A percentile compares a stretch with the other conserved stretches of the same genome.
Conservation (phyloP, 441 rosid genomes). For the Adansonia rubrostipa region DNA sequence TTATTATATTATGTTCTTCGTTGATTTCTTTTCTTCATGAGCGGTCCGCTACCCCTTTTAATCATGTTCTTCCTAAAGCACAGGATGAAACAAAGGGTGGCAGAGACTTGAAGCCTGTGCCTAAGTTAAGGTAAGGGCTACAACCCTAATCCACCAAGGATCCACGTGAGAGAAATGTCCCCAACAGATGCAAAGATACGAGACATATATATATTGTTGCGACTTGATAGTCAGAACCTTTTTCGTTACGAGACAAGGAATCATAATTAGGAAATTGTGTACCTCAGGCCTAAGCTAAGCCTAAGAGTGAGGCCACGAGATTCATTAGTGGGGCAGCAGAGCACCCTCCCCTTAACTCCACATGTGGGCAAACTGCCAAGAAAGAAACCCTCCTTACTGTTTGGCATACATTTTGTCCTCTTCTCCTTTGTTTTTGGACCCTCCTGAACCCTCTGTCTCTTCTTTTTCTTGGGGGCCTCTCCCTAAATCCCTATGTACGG, state of each 20-base stretch:
- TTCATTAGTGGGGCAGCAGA: constrained; percentile 10
- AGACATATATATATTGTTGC: too few species aligned
- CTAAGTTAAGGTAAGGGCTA: too few species aligned
- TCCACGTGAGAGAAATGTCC: too few species aligned
- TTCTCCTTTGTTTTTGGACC: neutral
- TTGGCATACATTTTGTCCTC: constrained; percentile 19
- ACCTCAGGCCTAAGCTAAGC: neutral
- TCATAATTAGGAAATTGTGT: constrained; percentile 5
- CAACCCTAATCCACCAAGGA: too few species aligned
- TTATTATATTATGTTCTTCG: too few species aligned
- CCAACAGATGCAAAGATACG: too few species aligned
- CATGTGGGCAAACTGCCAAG: constrained; percentile 8
- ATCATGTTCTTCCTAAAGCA: too few species aligned
- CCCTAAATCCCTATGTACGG: neutral
- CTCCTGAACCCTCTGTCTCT: neutral
- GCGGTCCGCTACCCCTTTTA: too few species aligned
- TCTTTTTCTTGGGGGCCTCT: constrained; percentile 1
- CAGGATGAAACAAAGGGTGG: too few species aligned
- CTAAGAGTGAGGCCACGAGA: constrained; percentile 25
- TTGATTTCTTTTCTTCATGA: too few species aligned
- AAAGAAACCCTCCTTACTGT: neutral
- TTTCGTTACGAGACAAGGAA: constrained; percentile 28
- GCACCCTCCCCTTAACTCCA: neutral
- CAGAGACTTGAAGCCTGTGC: too few species aligned
- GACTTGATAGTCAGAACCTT: neutral